Conservation (phyloP, 345 rosid genomes). For the Boechera retrofracta region DNA sequence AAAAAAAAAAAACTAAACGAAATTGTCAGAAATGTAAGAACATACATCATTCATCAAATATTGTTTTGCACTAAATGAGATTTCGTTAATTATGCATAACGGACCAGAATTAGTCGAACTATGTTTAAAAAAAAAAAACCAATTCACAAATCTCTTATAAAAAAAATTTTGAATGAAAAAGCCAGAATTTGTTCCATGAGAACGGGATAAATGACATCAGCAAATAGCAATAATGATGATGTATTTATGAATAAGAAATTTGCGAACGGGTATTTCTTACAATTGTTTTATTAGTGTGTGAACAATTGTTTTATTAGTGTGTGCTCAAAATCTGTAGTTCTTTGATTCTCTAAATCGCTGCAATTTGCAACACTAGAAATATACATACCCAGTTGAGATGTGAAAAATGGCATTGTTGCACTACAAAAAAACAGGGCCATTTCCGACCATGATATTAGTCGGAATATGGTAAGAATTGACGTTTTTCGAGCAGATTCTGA, state of each 20-base stretch:
- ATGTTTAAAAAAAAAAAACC: background rate
- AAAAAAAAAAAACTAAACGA: rapidly evolving
- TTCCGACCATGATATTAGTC: no score
- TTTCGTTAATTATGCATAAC: background rate
- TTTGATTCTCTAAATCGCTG: no score
- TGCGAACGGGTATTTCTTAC: background rate
- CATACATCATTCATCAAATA: background rate
- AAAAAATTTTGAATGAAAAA: background rate
- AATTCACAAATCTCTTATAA: background rate
- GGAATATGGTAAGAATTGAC: no score
- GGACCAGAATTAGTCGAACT: background rate
- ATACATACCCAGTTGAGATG: no score
- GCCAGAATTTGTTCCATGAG: background rate
- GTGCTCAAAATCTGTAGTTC: no score
- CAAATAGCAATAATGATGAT: background rate
- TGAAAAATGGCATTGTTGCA: no score
- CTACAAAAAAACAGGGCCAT: no score
- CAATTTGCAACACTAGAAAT: no score
- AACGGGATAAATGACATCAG: background rate
- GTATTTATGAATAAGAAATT: background rate
- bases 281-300: no score
- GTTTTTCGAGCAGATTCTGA: no score
- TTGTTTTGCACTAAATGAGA: background rate
- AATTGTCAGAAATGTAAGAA: background rate
- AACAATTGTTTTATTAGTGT: no score